A percentile compares a stretch with the other conserved stretches of the same genome.
These are phyloP conservation scores for Mycogone perniciosa DNA, from an alignment of 2,329 filamentous ascomycete genomes.

Conservation along the genomic window DNA sequence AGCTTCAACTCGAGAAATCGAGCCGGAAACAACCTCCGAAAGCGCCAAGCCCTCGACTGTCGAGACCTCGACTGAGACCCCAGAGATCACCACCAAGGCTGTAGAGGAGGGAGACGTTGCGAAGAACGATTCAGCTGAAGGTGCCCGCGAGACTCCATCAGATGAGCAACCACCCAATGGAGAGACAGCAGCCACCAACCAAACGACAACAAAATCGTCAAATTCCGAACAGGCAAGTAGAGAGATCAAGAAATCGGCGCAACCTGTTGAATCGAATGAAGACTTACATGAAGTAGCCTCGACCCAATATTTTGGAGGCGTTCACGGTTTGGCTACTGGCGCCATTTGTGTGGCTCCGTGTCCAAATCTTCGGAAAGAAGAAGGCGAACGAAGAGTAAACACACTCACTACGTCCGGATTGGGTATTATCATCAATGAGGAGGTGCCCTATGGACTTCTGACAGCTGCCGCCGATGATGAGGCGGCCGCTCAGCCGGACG, in stretches of 20 bases:
- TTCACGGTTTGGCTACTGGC: conserved; percentile 12
- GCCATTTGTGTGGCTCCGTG: conserved; percentile 13
- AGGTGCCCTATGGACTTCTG: conserved; percentile 4
- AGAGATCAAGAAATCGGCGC: conserved; percentile 12
- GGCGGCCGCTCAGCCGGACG: conserved; percentile 11
- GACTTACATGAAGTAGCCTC: conserved; percentile 14
- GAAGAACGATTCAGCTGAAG: conserved; percentile 1
- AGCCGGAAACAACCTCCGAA: conserved; percentile 1
- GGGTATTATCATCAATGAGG: conserved; percentile 4
- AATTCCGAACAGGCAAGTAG: conserved; percentile 14
- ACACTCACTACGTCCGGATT: conserved; percentile 8
- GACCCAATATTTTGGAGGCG: conserved; percentile 9
- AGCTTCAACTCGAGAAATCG: conserved; percentile 3
- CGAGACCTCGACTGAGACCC: neutral
- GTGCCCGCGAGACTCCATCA: neutral
- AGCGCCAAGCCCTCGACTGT: conserved; percentile 3
- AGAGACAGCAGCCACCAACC: conserved; percentile 1
- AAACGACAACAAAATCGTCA: conserved; percentile 3
- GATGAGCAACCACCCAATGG: neutral
- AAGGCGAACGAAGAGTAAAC: conserved; percentile 9
- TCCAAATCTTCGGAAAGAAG: conserved; percentile 7
- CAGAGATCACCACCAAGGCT: neutral
- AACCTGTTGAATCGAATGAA: conserved; percentile 10
- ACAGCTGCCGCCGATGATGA: conserved; percentile 1
- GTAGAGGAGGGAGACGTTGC: neutral